Percentiles rank a stretch among this genome's conserved stretches.
Conservation (phyloP, 805 yeast genomes). For the Ogataea dorogensis region DNA sequence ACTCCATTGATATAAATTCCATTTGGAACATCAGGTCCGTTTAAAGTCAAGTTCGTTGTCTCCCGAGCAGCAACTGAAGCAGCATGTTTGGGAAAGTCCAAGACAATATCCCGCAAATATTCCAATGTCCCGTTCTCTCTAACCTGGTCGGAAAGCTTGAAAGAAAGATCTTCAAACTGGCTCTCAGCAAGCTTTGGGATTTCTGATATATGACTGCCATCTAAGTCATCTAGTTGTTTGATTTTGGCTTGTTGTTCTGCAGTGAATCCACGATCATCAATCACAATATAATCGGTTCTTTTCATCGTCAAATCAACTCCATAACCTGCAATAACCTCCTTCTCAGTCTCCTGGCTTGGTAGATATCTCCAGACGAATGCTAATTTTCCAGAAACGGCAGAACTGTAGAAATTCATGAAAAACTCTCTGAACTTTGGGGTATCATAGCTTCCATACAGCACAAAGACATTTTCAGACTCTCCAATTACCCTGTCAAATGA, state of each 20-base stretch:
- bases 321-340: slow-evolving; percentile 51
- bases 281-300: slow-evolving; percentile 62
- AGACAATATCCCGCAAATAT: slow-evolving; percentile 39
- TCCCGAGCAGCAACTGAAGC: slow-evolving; percentile 34
- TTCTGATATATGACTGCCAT: slow-evolving; percentile 34
- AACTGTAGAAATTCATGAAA: slow-evolving; percentile 55
- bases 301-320: slow-evolving; percentile 66
- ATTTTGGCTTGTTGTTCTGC: slow-evolving; percentile 29
- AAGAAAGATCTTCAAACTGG: slow-evolving; percentile 38
- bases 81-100: slow-evolving; percentile 57
- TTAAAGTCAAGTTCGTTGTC: slow-evolving; percentile 8
- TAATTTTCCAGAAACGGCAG: slow-evolving; percentile 62
- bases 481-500: slow-evolving; percentile 72
- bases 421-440: slow-evolving; percentile 52
- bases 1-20: slow-evolving; percentile 75
- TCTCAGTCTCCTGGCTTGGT: slow-evolving; percentile 32
- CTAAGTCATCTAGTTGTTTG: slow-evolving; percentile 26
- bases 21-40: slow-evolving; percentile 22
- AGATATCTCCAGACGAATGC: slow-evolving; percentile 76
- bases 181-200: slow-evolving; percentile 31
- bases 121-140: slow-evolving; percentile 32
- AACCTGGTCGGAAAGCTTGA: slow-evolving; percentile 43
- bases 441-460: slow-evolving; percentile 65
- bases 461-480: slow-evolving; percentile 31
- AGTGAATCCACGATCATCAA: slow-evolving; percentile 55